Evolutionary conservation across 1,284 basidiomycete species (phyloP).

Genomic region (Papiliotrema terrestris): DNA sequence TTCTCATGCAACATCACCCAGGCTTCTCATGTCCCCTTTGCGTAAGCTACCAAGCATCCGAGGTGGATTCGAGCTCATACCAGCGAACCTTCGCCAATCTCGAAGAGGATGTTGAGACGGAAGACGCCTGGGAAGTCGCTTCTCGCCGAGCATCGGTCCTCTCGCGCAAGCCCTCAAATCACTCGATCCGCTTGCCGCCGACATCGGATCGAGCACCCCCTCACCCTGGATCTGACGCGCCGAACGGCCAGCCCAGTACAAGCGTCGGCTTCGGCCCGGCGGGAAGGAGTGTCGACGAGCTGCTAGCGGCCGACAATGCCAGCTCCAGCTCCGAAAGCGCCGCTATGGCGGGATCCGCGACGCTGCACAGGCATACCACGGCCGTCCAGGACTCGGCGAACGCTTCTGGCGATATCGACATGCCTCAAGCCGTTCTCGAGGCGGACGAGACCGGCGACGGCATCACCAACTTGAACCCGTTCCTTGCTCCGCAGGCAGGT

Average conservation of each 20-base stretch:
- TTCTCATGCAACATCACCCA: conserved; percentile 81
- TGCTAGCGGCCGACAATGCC: conserved; percentile 12
- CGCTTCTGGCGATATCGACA: conserved; percentile 9
- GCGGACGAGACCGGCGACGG: conserved; percentile 2
- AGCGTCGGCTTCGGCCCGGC: conserved; percentile 14
- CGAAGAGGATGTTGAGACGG: conserved; percentile 90
- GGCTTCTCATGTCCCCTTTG: conserved; percentile 95
- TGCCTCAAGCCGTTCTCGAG: conserved; percentile 11
- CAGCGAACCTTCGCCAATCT: conserved; percentile 82
- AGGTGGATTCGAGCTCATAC: background rate
- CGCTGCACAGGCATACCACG: conserved; percentile 17
- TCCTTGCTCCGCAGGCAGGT: background rate
- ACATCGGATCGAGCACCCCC: background rate
- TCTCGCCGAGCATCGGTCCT: conserved; percentile 42
- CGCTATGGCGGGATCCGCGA: conserved; percentile 6
- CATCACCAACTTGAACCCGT: background rate
- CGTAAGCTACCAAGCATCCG: conserved; percentile 32
- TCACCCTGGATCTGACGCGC: conserved; percentile 4
- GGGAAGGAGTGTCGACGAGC: conserved; percentile 22
- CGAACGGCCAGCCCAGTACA: conserved; percentile 18
- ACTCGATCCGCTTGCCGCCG: conserved; percentile 28
- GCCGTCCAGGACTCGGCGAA: conserved; percentile 11
- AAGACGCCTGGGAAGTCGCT: conserved; percentile 51
- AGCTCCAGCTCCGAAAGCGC: conserved; percentile 13
- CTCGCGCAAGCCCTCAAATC: conserved; percentile 38